Evolutionary conservation across 2,329 filamentous ascomycete species (phyloP), one percentile per base, ranked within the genome.

Genomic region (Aspergillus cejpii): DNA sequence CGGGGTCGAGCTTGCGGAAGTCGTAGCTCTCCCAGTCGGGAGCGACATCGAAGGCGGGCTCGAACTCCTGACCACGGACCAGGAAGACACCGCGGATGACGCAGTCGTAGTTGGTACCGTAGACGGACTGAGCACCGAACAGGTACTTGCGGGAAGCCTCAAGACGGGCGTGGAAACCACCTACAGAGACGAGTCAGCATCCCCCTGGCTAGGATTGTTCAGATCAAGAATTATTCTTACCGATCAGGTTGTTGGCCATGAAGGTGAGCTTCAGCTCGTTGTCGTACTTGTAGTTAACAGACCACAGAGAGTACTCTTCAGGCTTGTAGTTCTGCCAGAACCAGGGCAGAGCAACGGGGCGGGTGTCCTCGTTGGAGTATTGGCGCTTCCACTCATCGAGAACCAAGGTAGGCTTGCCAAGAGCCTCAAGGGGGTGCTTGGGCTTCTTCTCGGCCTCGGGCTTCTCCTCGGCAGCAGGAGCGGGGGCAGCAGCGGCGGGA

Each of bases 171-270:
- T 96, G 94, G 82, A 98, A 95, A 70, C 92, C 92, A 74, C 87
- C 74, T 77, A 47, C 11, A 15, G 15, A 26, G 12, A 10, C 11
- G 12, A 49, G 58, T 55, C 62, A 54, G 42, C 27, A 45, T 21
- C 7, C 14, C 2, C 3, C 2, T 24, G 7, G 3, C 11, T 6
- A 5, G 17, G 27, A 3, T 24, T 5, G 3, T 8, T 6, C 3
- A 15, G 27, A 3, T 7, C 6, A 39, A 3, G 12, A 14, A 0
- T 10, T 21, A 24, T 61, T 5, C 72, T 59, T 65, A 75, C 80
- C 90, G 69, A 98, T 91, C 72, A 97, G 77, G 82, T 98, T 98
- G 80, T 85, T 87, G 61, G 88, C 91, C 92, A 98, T 98, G 86
- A 98, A 98, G 66, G 85, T 86, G 73, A 92, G 77, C 66, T 88